Percentiles rank a stretch among this genome's conserved stretches.
Conservation (phyloP, 768 basidiomycete genomes). For the Tylopilus intermedius region DNA sequence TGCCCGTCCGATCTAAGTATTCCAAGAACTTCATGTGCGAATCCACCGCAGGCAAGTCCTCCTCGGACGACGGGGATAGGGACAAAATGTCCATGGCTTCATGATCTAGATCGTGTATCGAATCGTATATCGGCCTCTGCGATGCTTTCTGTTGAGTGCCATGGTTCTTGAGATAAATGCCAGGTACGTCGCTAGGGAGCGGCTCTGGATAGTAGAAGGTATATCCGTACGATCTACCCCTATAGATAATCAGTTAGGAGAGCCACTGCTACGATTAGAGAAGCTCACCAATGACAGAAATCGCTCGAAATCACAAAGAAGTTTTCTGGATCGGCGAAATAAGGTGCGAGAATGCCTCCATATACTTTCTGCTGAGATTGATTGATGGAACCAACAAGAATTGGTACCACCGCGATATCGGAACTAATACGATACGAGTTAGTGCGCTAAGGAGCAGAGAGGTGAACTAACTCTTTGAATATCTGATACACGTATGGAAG, state of each 20-base stretch:
- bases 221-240: slow-evolving; percentile 84
- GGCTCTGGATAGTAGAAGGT: slow-evolving; percentile 79
- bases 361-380: slow-evolving; percentile 54
- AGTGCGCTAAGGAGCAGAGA: slow-evolving; percentile 1
- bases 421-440: slow-evolving; percentile 35
- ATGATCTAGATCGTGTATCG: slow-evolving; percentile 80
- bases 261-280: background rate
- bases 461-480: slow-evolving; percentile 62
- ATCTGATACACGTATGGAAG: slow-evolving; percentile 84
- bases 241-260: slow-evolving; percentile 24
- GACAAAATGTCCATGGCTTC: slow-evolving; percentile 77
- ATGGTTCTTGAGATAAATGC: slow-evolving; percentile 47
- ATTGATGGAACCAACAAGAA: slow-evolving; percentile 80
- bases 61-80: slow-evolving; percentile 45
- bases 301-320: slow-evolving; percentile 91
- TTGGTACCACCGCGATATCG: slow-evolving; percentile 81
- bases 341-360: slow-evolving; percentile 74
- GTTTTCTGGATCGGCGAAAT: slow-evolving; percentile 71
- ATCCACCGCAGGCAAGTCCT: slow-evolving; percentile 37
- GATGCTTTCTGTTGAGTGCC: slow-evolving; percentile 34
- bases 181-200: slow-evolving; percentile 41
- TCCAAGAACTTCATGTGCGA: slow-evolving; percentile 60
- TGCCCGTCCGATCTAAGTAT: slow-evolving; percentile 72
- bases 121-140: slow-evolving; percentile 69
- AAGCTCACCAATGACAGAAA: slow-evolving; percentile 90